Evolutionary conservation across 441 rosid species (phyloP).

Genomic region (Manihot esculenta): DNA sequence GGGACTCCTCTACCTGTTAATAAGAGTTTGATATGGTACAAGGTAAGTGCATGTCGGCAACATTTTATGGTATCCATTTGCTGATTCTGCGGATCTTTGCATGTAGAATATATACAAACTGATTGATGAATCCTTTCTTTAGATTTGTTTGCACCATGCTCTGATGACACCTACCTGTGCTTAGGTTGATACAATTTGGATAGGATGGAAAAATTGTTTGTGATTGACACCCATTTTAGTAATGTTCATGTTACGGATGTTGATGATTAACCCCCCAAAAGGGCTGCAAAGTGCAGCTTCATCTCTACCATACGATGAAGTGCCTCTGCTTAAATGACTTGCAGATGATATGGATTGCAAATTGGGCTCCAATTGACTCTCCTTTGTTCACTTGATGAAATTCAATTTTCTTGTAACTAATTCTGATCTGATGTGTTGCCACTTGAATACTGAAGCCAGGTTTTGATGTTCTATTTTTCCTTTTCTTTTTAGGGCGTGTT

Average conservation of each 20-base stretch:
- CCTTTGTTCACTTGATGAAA: neutral
- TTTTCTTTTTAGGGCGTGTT: slow-evolving; percentile 36
- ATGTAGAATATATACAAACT: neutral
- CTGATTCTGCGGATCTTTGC: neutral
- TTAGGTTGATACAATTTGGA: too few relatives aligned
- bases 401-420: neutral
- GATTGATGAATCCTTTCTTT: neutral
- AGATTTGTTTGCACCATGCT: too few relatives aligned
- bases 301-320: neutral
- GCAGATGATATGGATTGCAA: neutral
- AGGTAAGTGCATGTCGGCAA: slow-evolving; percentile 30
- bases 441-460: neutral
- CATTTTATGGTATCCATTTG: neutral
- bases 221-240: too few relatives aligned
- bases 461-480: slow-evolving; percentile 19
- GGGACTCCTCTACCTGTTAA: slow-evolving; percentile 41
- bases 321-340: neutral
- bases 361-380: neutral
- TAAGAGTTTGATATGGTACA: slow-evolving; percentile 63
- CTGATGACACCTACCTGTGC: too few relatives aligned
- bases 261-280: neutral
- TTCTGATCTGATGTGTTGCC: neutral
- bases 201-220: too few relatives aligned
- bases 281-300: neutral
- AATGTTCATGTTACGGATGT: neutral